Percentiles rank a stretch among this genome's conserved stretches.
Conservation (phyloP, 345 rosid genomes). For the Bretschneidera sinensis region DNA sequence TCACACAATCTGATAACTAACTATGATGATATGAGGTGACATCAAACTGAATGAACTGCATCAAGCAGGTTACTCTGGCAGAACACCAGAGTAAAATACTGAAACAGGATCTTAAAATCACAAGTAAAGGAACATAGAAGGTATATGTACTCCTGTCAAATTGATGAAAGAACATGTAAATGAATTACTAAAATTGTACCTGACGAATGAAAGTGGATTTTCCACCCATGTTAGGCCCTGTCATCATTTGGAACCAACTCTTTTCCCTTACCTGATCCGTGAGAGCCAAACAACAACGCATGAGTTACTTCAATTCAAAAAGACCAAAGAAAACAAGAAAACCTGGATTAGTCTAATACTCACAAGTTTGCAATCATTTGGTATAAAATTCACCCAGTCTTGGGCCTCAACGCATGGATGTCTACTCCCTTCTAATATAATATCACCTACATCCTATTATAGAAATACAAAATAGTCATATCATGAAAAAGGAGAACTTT, state of each 20-base stretch:
- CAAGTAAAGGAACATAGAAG: neutral
- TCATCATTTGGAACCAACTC: conserved; percentile 97
- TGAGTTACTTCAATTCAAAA: conserved; percentile 18
- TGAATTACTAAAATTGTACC: conserved; percentile 28
- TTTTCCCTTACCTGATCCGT: conserved; percentile 65
- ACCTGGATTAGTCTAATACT: conserved; percentile 26
- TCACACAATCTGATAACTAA: too few species aligned
- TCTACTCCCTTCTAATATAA: conserved; percentile 82
- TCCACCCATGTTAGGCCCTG: conserved; percentile 99
- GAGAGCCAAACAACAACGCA: conserved; percentile 19
- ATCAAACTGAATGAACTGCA: neutral
- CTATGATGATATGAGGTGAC: neutral
- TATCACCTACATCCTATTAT: conserved; percentile 73
- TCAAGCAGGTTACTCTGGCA: neutral
- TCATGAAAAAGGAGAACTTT: conserved; percentile 6
- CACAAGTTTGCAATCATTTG: conserved; percentile 93
- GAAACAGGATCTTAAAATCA: too few species aligned
- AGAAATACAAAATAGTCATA: conserved; percentile 10
- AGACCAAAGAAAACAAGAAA: conserved; percentile 11
- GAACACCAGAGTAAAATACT: neutral
- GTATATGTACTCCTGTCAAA: neutral
- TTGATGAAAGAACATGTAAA: neutral
- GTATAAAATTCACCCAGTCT: conserved; percentile 98
- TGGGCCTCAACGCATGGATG: conserved; percentile 99
- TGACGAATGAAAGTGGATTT: conserved; percentile 97